Conservation (phyloP, 1,284 basidiomycete genomes). For the Pholiota adiposa region DNA sequence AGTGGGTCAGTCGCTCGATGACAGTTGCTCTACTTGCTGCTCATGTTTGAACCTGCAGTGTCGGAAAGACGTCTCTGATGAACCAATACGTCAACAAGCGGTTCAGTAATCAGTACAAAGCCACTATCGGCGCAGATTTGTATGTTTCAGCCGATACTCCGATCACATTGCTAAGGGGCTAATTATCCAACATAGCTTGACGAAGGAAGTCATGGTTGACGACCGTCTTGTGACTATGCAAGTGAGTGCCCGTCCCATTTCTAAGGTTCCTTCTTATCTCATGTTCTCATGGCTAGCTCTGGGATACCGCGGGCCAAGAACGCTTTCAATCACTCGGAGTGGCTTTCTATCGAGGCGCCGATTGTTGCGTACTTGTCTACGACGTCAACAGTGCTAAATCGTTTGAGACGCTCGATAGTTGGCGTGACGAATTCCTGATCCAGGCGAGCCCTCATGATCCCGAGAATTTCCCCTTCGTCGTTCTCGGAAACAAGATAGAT, state of each 20-base stretch:
- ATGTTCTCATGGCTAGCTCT: conserved; percentile 61
- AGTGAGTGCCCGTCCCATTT: conserved; percentile 48
- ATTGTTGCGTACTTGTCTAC: conserved; percentile 99
- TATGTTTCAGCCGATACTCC: conserved; percentile 44
- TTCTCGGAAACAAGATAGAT: conserved; percentile 99
- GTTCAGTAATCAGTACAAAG: conserved; percentile 99
- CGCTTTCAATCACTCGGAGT: conserved; percentile 99
- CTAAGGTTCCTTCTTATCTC: not conserved
- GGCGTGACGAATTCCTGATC: conserved; percentile 97
- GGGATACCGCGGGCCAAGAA: conserved; percentile 99
- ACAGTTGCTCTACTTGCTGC: conserved; percentile 14
- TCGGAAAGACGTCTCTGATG: conserved; percentile 99
- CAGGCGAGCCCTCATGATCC: conserved; percentile 98
- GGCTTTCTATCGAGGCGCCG: conserved; percentile 98
- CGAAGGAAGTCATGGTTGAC: conserved; percentile 98
- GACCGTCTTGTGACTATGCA: conserved; percentile 99
- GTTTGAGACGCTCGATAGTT: conserved; percentile 97
- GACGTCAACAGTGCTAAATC: conserved; percentile 99
- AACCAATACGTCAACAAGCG: conserved; percentile 99
- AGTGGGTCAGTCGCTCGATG: conserved; percentile 78
- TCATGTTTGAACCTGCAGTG: conserved; percentile 53
- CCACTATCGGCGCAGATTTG: conserved; percentile 93
- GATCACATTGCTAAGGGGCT: conserved; percentile 18
- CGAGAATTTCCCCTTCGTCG: conserved; percentile 99
- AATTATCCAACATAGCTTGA: conserved; percentile 66